Conservation (phyloP, 1,284 basidiomycete genomes). For the Cryptococcus floricola region DNA sequence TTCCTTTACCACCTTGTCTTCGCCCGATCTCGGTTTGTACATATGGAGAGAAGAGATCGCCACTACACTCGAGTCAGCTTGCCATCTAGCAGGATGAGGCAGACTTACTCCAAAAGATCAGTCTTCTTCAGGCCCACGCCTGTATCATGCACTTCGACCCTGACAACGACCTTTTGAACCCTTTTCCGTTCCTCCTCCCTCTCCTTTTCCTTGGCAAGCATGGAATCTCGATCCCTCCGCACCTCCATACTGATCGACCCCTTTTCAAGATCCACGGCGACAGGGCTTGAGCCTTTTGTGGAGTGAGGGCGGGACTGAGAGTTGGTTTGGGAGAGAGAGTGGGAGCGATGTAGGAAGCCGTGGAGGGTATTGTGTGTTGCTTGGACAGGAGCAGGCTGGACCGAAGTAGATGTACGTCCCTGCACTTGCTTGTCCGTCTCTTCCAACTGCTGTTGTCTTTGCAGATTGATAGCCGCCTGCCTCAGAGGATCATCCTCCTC, state of each 20-base stretch:
- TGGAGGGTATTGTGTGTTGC: neutral
- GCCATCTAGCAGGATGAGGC: neutral
- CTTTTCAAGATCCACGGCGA: constrained; percentile 28
- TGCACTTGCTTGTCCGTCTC: constrained; percentile 2
- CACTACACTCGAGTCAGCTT: neutral
- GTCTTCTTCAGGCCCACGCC: constrained; percentile 67
- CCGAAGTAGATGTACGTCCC: neutral
- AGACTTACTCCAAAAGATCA: constrained; percentile 68
- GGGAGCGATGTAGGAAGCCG: neutral
- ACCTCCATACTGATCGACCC: constrained; percentile 26
- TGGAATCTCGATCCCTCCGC: constrained; percentile 1
- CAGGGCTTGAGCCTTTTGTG: neutral
- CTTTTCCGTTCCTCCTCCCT: constrained; percentile 18
- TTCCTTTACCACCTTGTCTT: constrained; percentile 80
- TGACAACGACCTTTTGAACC: constrained; percentile 54
- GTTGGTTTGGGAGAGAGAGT: neutral
- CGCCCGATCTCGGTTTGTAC: constrained; percentile 58
- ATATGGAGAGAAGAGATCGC: constrained; percentile 47
- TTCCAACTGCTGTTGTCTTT: constrained; percentile 24
- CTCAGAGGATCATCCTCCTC: constrained; percentile 31
- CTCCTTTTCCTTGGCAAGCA: constrained; percentile 8
- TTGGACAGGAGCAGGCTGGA: neutral
- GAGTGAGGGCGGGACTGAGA: neutral
- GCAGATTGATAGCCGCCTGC: constrained; percentile 28
- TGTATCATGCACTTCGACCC: constrained; percentile 77